Conservation (phyloP, 805 yeast genomes). For the Yarrowia sp. region DNA sequence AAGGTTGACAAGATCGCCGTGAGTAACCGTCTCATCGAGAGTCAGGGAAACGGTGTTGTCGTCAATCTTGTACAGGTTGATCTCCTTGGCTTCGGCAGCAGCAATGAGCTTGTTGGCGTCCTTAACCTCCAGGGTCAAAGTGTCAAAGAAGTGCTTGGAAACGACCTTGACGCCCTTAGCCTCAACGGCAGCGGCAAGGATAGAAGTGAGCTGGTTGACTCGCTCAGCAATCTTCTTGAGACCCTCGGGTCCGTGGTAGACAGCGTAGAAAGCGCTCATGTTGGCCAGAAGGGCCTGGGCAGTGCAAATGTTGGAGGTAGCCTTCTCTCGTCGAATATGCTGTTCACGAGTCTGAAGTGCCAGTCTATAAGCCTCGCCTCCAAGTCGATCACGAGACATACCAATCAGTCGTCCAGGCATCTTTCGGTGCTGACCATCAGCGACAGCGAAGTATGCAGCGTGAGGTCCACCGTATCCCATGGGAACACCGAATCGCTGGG, state of each 20-base stretch:
- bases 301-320: slow-evolving; percentile 96
- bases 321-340: slow-evolving; percentile 95
- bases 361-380: slow-evolving; percentile 82
- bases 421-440: slow-evolving; percentile 76
- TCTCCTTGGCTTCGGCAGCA: slow-evolving; percentile 53
- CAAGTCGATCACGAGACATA: slow-evolving; percentile 85
- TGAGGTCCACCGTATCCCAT: slow-evolving; percentile 99
- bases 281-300: slow-evolving; percentile 96
- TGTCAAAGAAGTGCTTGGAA: slow-evolving; percentile 78
- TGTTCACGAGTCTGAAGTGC: slow-evolving; percentile 98
- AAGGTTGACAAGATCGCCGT: slow-evolving; percentile 57
- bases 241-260: slow-evolving; percentile 93
- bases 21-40: slow-evolving; percentile 82
- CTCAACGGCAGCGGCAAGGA: slow-evolving; percentile 61
- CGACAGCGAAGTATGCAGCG: slow-evolving; percentile 93
- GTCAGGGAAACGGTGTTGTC: slow-evolving; percentile 67
- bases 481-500: slow-evolving; percentile 97
- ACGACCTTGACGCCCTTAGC: slow-evolving; percentile 48
- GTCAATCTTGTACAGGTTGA: slow-evolving; percentile 72
- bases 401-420: slow-evolving; percentile 97
- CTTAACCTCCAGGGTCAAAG: slow-evolving; percentile 59
- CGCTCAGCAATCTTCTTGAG: slow-evolving; percentile 72
- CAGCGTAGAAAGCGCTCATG: slow-evolving; percentile 92
- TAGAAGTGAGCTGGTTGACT: slow-evolving; percentile 68
- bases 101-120: slow-evolving; percentile 35